Conservation (phyloP, 192 early-diverging fungal genomes). For the Funneliformis mosseae region DNA sequence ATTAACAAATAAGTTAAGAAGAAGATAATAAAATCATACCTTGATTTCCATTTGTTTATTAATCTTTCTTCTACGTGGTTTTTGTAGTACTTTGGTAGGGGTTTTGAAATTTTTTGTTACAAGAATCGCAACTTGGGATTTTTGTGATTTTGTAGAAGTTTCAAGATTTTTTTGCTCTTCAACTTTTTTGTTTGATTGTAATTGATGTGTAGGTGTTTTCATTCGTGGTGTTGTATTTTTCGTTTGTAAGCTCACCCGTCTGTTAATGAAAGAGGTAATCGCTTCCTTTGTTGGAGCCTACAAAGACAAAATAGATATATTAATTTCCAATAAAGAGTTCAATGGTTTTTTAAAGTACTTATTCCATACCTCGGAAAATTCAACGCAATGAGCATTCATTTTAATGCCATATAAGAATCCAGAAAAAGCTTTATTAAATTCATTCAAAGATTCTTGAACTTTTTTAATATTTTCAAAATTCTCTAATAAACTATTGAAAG, state of each 20-base stretch:
- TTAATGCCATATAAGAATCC: constrained; percentile 29
- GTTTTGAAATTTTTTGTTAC: background rate
- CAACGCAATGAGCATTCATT: constrained; percentile 33
- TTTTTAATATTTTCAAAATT: constrained; percentile 17
- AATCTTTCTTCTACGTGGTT: background rate
- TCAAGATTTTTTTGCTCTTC: too few relatives aligned
- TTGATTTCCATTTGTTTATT: background rate
- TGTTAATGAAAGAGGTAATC: background rate
- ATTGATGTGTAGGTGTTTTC: too few relatives aligned
- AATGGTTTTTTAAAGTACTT: background rate
- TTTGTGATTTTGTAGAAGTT: too few relatives aligned
- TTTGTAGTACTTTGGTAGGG: background rate
- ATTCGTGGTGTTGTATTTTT: background rate
- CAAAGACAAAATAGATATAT: background rate
- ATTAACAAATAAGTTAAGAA: background rate
- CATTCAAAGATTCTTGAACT: constrained; percentile 15
- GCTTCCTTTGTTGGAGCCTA: constrained; percentile 29
- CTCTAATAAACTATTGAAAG: background rate
- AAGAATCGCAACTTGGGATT: too few relatives aligned
- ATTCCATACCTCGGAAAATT: constrained; percentile 21
- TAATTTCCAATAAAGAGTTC: background rate
- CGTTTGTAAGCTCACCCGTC: too few relatives aligned
- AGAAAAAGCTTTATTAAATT: constrained; percentile 29
- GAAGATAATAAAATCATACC: background rate
- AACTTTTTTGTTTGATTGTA: too few relatives aligned